Percentiles rank a stretch among this genome's conserved stretches.
Conservation (phyloP, 2,329 filamentous ascomycete genomes). For the Phyllosticta paracitricarpa region DNA sequence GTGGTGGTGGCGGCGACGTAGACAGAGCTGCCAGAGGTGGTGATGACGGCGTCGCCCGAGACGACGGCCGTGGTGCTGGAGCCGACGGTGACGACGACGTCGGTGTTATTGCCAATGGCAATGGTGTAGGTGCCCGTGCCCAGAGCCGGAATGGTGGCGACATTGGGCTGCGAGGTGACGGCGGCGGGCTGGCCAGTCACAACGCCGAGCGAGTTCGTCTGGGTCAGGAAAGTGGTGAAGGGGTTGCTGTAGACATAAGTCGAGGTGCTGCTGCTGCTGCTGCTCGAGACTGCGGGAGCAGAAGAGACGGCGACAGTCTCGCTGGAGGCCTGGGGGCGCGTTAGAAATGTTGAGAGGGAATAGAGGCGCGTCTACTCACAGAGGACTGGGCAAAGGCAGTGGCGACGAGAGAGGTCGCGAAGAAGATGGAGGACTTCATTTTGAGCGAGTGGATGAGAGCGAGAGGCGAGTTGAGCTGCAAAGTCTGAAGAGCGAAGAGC, state of each 20-base stretch:
- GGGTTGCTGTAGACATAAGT: not conserved
- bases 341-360: not conserved
- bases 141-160: conserved; percentile 26
- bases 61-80: conserved; percentile 23
- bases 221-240: conserved; percentile 17
- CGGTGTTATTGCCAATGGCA: conserved; percentile 17
- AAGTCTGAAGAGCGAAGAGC: not conserved
- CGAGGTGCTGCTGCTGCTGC: not conserved
- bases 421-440: conserved; percentile 10
- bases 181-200: conserved; percentile 23
- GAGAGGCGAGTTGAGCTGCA: not conserved
- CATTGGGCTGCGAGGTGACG: conserved; percentile 14
- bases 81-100: conserved; percentile 24
- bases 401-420: conserved; percentile 8
- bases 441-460: not conserved
- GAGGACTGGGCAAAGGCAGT: conserved; percentile 8
- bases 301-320: conserved; percentile 1
- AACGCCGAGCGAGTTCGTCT: conserved; percentile 27
- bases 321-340: not conserved
- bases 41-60: conserved; percentile 10
- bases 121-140: conserved; percentile 26
- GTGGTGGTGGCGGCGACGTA: not conserved
- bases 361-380: not conserved
- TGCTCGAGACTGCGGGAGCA: not conserved
- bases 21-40: conserved; percentile 1